Conservation (phyloP, 2,329 filamentous ascomycete species). For the Berkeleyomyces rouxiae region DNA sequence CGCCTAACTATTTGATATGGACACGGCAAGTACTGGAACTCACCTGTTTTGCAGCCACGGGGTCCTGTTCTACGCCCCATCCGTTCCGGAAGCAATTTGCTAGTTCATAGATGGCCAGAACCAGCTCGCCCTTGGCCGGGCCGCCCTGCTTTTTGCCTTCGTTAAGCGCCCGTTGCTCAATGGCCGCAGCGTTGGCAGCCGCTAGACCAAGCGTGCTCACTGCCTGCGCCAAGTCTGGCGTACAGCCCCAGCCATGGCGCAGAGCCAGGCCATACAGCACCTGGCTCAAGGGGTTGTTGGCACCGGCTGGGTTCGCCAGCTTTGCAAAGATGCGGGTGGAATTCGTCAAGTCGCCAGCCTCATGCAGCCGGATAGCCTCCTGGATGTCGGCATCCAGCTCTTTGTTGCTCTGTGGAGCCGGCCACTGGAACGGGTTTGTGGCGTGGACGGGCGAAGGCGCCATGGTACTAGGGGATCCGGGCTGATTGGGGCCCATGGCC, state of each 20-base stretch:
- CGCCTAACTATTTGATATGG: not conserved
- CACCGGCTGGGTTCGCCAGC: conserved; percentile 66
- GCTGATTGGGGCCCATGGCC: conserved; percentile 27
- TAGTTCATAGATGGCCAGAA: conserved; percentile 90
- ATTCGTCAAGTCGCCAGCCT: conserved; percentile 58
- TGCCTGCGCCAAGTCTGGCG: conserved; percentile 52
- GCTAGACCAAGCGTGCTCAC: conserved; percentile 76
- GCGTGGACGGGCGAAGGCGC: conserved; percentile 16
- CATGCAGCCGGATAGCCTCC: conserved; percentile 87
- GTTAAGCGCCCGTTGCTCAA: conserved; percentile 71
- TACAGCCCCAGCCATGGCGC: conserved; percentile 84
- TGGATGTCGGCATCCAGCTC: conserved; percentile 60
- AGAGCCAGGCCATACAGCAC: conserved; percentile 88
- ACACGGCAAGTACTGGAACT: conserved; percentile 17
- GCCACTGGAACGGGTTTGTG: conserved; percentile 20
- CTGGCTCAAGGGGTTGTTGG: conserved; percentile 86
- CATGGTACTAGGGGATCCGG: conserved; percentile 18
- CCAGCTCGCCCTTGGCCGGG: conserved; percentile 85
- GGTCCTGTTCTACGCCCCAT: conserved; percentile 79
- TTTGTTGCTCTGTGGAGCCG: conserved; percentile 13
- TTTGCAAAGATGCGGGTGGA: conserved; percentile 76
- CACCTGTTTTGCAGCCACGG: conserved; percentile 63
- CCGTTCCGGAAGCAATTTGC: conserved; percentile 86
- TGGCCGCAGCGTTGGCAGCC: conserved; percentile 72
- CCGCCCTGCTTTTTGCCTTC: conserved; percentile 87